Conservation (phyloP, 768 basidiomycete genomes). For the Cyclocybe aegerita region DNA sequence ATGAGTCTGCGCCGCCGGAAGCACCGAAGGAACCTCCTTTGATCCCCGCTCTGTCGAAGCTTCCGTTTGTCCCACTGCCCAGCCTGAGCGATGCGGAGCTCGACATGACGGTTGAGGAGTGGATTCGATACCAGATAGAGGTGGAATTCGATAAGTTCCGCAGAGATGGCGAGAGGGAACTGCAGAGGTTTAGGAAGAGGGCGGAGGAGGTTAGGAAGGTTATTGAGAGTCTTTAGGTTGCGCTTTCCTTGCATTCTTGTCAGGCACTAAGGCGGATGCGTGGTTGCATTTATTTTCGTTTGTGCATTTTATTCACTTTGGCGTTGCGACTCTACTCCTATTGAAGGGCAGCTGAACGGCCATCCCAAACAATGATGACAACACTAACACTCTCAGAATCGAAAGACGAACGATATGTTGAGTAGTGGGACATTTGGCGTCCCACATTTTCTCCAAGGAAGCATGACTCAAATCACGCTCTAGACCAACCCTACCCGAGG, state of each 20-base stretch:
- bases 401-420: too few species aligned
- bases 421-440: too few species aligned
- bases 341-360: too few species aligned
- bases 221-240: slow-evolving; percentile 33
- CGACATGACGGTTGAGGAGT: slow-evolving; percentile 81
- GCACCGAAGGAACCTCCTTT: slow-evolving; percentile 14
- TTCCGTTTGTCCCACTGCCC: slow-evolving; percentile 42
- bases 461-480: too few species aligned
- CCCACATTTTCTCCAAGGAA: too few species aligned
- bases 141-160: slow-evolving; percentile 59
- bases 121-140: slow-evolving; percentile 76
- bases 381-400: too few species aligned
- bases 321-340: too few species aligned
- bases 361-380: too few species aligned
- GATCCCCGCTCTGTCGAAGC: slow-evolving; percentile 42
- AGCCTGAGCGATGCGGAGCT: slow-evolving; percentile 65
- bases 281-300: too few species aligned
- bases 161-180: slow-evolving; percentile 43
- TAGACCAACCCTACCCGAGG: too few species aligned
- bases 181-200: slow-evolving; percentile 37
- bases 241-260: not conserved
- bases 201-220: slow-evolving; percentile 41
- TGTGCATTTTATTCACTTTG: too few species aligned
- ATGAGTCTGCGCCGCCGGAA: not conserved
- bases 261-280: not conserved